These are phyloP conservation scores for Mycena floridula DNA, from an alignment of 768 basidiomycete genomes.

Conservation along the genomic window DNA sequence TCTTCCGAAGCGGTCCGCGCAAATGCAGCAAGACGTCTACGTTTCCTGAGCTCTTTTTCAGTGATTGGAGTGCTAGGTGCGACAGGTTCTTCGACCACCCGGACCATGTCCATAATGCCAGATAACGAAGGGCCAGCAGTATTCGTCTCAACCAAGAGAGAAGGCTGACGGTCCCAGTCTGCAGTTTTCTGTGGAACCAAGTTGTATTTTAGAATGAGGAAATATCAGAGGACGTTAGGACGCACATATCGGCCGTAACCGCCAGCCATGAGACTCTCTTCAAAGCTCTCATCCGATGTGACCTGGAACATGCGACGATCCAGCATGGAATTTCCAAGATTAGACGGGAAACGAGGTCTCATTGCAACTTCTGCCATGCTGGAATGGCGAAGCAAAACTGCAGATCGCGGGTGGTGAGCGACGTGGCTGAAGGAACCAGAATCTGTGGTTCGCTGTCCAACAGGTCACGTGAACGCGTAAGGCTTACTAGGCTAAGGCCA, in stretches of 20 bases:
- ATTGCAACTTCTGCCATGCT: too few species aligned
- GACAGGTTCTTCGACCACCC: slow-evolving; percentile 31
- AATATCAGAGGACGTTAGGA: slow-evolving; percentile 6
- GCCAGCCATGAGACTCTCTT: slow-evolving; percentile 78
- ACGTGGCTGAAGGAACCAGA: too few species aligned
- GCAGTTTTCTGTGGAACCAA: slow-evolving; percentile 37
- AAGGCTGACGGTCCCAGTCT: slow-evolving; percentile 55
- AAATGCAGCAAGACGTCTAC: slow-evolving; percentile 66
- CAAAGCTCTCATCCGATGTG: slow-evolving; percentile 79
- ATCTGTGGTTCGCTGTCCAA: too few species aligned
- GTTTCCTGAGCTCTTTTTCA: slow-evolving; percentile 64
- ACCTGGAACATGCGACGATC: too few species aligned
- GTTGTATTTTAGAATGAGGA: slow-evolving; percentile 6
- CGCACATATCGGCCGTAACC: slow-evolving; percentile 74
- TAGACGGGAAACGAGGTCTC: too few species aligned
- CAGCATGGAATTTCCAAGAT: too few species aligned
- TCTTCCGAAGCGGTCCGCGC: too few species aligned
- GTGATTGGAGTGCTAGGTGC: slow-evolving; percentile 28
- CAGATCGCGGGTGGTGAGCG: too few species aligned
- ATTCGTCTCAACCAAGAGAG: slow-evolving; percentile 34
- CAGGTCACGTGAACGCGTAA: too few species aligned
- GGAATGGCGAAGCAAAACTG: too few species aligned
- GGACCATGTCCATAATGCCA: slow-evolving; percentile 20
- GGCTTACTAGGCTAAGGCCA: too few species aligned
- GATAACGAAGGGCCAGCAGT: slow-evolving; percentile 25